Base-by-base conservation (phyloP, 2,329 filamentous ascomycete species). In the Leptodontidium sp. region DNA sequence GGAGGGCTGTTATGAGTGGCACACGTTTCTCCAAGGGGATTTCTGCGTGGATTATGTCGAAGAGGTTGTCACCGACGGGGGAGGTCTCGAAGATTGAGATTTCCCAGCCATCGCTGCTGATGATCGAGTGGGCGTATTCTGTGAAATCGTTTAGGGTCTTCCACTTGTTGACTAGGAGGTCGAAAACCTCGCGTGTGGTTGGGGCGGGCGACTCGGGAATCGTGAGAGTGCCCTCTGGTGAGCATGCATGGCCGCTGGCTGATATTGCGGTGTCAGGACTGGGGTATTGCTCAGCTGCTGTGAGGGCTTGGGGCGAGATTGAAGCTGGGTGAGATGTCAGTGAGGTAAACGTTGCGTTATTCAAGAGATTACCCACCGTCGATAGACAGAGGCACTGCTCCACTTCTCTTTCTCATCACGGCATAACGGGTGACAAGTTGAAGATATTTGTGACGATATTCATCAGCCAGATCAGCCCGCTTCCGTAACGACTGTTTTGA, bases 361-460 rank as follows among this genome's bases (percentile, higher is more conserved):
- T 32, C 43, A 47, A 49, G 24, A 40, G 26, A n/a, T n/a, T 35
- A 7, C 12, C 5, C 32, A 62, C 59, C 45, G 32, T 62, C 29
- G 11, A n/a, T 7, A 50, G 61, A 11, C 5, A 26, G n/a, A 50
- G 32, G 17, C 1, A 17, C 49, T 11, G 15, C 49, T 15, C 49
- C 24, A 21, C 3, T 6, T 17, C 45, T 53, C 11, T 29, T 61
- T 21, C 43, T 47, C 47, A 64, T 43, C 2, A 53, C n/a, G 1
- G 49, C 61, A 24, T 59, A 45, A 4, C 57, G 26, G 47, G 63
- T 68, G 11, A 66, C 58, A 11, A 72, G 69, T 32, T 66, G 59
- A 32, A 72, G 65, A 45, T 72, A 72, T 50, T 66, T 72, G 21
- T 71, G 67, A n/a, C 71, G 67, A 38, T 64, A 72, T 32, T 64